Evolutionary conservation across 2,329 filamentous ascomycete species (phyloP).

Genomic region (Trichoderma afroharzianum): DNA sequence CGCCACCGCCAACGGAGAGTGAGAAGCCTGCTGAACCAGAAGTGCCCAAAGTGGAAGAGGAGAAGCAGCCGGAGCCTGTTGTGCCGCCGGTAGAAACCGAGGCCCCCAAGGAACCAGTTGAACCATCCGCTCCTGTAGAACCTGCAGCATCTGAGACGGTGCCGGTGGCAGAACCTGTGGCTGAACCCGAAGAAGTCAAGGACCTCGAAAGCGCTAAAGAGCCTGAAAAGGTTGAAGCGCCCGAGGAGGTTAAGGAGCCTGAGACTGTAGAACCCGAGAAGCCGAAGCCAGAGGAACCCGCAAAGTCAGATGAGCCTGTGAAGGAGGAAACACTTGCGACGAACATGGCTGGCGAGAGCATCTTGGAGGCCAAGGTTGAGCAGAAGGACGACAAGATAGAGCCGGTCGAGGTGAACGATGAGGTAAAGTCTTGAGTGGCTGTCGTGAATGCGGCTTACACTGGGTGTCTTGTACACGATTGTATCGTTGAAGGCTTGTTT

Average conservation of each 20-base stretch:
- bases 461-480: not conserved
- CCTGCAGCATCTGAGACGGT: not conserved
- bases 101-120: not conserved
- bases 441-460: not conserved
- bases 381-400: constrained; percentile 35
- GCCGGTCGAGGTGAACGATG: constrained; percentile 35
- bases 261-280: not conserved
- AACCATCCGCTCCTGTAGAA: not conserved
- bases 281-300: not conserved
- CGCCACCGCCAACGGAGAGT: not conserved
- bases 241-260: not conserved
- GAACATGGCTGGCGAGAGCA: constrained; percentile 43
- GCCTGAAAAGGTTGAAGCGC: not conserved
- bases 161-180: not conserved
- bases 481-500: not conserved
- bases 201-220: not conserved
- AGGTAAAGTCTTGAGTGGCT: constrained; percentile 18
- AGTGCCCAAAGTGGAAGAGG: not conserved
- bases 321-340: constrained; percentile 36
- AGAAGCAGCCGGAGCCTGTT: not conserved
- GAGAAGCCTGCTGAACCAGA: constrained; percentile 10
- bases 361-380: constrained; percentile 38
- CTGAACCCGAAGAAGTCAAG: not conserved
- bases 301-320: constrained; percentile 6
- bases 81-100: not conserved